These are phyloP conservation scores for Rhizopogon salebrosus DNA, from an alignment of 768 basidiomycete genomes.

Conservation along the genomic window DNA sequence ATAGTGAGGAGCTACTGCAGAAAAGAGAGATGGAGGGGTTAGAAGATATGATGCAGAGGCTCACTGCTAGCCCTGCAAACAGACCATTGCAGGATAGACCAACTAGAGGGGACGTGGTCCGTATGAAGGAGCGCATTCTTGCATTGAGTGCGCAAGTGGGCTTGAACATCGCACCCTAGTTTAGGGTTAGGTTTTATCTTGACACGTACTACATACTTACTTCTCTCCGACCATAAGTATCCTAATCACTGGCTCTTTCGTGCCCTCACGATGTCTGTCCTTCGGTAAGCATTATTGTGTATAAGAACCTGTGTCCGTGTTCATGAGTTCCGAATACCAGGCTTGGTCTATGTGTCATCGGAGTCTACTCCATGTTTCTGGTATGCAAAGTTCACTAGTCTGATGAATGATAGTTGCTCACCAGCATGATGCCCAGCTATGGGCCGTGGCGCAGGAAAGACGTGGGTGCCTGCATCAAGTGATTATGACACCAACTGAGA, in stretches of 20 bases:
- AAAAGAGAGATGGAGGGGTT: conserved; percentile 48
- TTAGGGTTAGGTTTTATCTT: conserved; percentile 11
- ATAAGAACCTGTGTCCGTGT: neutral
- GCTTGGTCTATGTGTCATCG: conserved; percentile 71
- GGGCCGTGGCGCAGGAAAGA: conserved; percentile 94
- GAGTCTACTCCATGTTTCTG: conserved; percentile 93
- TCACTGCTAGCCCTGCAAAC: conserved; percentile 28
- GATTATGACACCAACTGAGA: neutral
- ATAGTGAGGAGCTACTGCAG: conserved; percentile 38
- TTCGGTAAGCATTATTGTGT: conserved; percentile 16
- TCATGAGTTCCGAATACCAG: conserved; percentile 26
- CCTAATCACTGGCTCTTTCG: neutral
- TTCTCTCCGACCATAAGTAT: neutral
- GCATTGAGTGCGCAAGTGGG: conserved; percentile 27
- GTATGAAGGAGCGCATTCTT: conserved; percentile 32
- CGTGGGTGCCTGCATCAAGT: conserved; percentile 38
- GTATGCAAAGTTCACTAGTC: conserved; percentile 35
- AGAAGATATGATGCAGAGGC: conserved; percentile 49
- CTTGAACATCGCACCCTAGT: conserved; percentile 4
- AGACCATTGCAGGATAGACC: conserved; percentile 18
- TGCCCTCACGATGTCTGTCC: conserved; percentile 16
- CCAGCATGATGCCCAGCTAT: conserved; percentile 43
- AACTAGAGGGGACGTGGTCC: conserved; percentile 36
- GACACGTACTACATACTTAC: conserved; percentile 17
- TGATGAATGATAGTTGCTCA: conserved; percentile 3